These are phyloP conservation scores for Arthrobotrys sinensis DNA, from an alignment of 2,329 filamentous ascomycete species.

Conservation along the genomic window DNA sequence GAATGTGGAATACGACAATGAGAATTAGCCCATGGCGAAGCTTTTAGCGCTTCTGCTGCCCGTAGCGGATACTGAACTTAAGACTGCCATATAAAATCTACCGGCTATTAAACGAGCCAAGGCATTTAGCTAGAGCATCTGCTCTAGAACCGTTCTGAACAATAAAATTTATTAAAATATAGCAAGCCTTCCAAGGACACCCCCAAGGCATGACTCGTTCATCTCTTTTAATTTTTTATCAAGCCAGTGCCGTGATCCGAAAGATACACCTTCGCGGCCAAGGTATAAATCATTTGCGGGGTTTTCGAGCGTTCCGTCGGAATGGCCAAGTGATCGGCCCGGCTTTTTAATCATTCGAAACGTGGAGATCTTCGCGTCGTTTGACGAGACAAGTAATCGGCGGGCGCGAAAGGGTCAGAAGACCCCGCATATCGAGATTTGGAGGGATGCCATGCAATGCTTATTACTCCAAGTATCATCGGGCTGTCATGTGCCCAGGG, in stretches of 20 bases:
- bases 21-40: too few species aligned
- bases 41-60: too few species aligned
- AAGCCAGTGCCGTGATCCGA: background rate
- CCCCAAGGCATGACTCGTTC: background rate
- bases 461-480: background rate
- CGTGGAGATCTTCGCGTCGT: conserved; percentile 26
- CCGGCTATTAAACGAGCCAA: too few species aligned
- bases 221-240: background rate
- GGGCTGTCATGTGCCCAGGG: too few species aligned
- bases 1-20: too few species aligned
- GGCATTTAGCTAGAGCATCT: too few species aligned
- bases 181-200: background rate
- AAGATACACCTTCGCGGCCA: background rate
- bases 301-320: conserved; percentile 22
- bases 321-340: conserved; percentile 53
- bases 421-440: conserved; percentile 5
- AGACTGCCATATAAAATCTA: too few species aligned
- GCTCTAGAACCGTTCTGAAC: too few species aligned
- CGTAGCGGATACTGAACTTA: too few species aligned
- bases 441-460: conserved; percentile 22
- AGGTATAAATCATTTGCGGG: conserved; percentile 8
- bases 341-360: conserved; percentile 27
- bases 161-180: too few species aligned
- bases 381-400: conserved; percentile 42
- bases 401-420: conserved; percentile 28